Evolutionary conservation across 1,139 yeast genomes (phyloP).

Genomic region (Yamadazyma songkhlaensis): DNA sequence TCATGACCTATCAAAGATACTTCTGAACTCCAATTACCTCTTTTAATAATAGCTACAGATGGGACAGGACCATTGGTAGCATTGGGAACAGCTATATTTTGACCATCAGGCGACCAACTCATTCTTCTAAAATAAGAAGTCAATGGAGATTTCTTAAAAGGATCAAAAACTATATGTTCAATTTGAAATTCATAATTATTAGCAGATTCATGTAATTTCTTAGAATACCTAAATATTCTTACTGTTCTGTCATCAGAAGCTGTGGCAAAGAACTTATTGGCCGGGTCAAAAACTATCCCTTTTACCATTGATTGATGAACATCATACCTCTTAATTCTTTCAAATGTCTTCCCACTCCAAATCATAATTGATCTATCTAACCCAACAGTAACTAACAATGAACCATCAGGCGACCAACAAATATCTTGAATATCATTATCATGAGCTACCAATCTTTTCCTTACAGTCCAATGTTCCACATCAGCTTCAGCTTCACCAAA

Average conservation of each 20-base stretch:
- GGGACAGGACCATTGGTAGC: conserved; percentile 97
- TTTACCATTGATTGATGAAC: conserved; percentile 94
- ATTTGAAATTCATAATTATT: conserved; percentile 78
- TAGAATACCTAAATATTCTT: conserved; percentile 80
- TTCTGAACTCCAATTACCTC: conserved; percentile 93
- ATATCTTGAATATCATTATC: conserved; percentile 96
- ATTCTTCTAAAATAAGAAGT: conserved; percentile 89
- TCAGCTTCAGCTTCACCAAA: conserved; percentile 59
- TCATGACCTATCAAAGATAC: conserved; percentile 91
- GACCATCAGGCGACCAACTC: conserved; percentile 99
- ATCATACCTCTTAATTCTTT: conserved; percentile 81
- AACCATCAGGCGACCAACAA: conserved; percentile 97
- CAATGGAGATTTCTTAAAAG: conserved; percentile 85
- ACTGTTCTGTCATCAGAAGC: conserved; percentile 94
- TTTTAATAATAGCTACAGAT: conserved; percentile 78
- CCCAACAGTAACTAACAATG: conserved; percentile 88
- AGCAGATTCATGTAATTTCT: conserved; percentile 50
- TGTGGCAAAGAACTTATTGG: conserved; percentile 94
- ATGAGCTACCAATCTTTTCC: conserved; percentile 90
- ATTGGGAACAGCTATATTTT: conserved; percentile 92
- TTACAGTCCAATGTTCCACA: conserved; percentile 88
- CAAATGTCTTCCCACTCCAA: conserved; percentile 94
- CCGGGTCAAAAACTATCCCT: conserved; percentile 97
- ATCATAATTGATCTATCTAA: conserved; percentile 86
- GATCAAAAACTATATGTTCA: conserved; percentile 78